Conservation (phyloP, 1,284 basidiomycete genomes). For the Apiotrichum porosum region DNA sequence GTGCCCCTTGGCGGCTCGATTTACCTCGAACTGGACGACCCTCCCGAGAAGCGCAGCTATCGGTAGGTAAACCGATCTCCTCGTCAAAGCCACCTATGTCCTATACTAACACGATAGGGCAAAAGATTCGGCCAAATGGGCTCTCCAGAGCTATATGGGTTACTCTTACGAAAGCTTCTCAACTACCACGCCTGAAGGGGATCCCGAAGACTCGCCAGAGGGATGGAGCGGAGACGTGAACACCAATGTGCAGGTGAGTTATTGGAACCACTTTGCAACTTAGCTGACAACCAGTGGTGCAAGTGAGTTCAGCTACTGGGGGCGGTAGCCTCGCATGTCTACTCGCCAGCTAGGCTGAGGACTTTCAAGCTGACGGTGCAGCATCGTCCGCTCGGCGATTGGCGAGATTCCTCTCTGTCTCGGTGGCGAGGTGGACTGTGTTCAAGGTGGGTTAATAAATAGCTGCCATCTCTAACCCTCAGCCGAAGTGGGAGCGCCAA, state of each 20-base stretch:
- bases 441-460: constrained; percentile 57
- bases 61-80: constrained; percentile 16
- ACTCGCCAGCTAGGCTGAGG: too few species aligned
- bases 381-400: constrained; percentile 82
- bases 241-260: constrained; percentile 66
- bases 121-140: constrained; percentile 29
- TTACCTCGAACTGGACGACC: constrained; percentile 75
- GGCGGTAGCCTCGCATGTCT: too few species aligned
- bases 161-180: constrained; percentile 46
- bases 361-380: constrained; percentile 1
- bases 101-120: constrained; percentile 1
- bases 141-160: constrained; percentile 43
- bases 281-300: constrained; percentile 66
- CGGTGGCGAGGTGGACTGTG: constrained; percentile 94
- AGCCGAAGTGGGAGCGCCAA: constrained; percentile 21
- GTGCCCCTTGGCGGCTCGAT: constrained; percentile 71
- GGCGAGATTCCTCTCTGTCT: constrained; percentile 74
- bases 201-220: constrained; percentile 46
- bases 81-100: neutral
- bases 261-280: too few species aligned
- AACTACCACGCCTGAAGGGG: constrained; percentile 16
- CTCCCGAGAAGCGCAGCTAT: constrained; percentile 25
- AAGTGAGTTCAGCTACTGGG: constrained; percentile 39
- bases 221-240: constrained; percentile 85
- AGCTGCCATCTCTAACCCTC: neutral